These are phyloP conservation scores for Fusarium fracticaudum DNA, from an alignment of 2,329 filamentous ascomycete species.

Conservation along the genomic window DNA sequence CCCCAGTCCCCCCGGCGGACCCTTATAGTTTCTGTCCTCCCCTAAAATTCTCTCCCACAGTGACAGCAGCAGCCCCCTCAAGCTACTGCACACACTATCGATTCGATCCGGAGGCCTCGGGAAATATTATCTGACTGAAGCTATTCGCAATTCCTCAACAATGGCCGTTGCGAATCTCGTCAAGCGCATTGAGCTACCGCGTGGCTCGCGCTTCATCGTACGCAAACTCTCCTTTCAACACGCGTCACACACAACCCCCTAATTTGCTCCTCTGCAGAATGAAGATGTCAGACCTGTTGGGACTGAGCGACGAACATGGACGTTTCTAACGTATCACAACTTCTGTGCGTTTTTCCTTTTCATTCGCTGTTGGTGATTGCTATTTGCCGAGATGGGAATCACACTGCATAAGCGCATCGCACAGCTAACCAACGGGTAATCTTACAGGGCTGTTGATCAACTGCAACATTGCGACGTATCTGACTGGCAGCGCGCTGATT, in stretches of 20 bases:
- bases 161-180: slow-evolving; percentile 42
- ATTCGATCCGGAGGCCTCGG: background rate
- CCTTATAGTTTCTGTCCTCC: background rate
- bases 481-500: slow-evolving; percentile 54
- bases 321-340: slow-evolving; percentile 54
- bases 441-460: slow-evolving; percentile 57
- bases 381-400: background rate
- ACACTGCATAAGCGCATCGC: slow-evolving; percentile 2
- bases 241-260: background rate
- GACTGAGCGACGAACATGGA: slow-evolving; percentile 54
- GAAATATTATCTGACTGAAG: slow-evolving; percentile 1
- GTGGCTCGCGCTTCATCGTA: slow-evolving; percentile 49
- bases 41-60: background rate
- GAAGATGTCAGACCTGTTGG: slow-evolving; percentile 62
- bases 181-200: slow-evolving; percentile 42
- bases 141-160: slow-evolving; percentile 2
- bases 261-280: slow-evolving; percentile 47
- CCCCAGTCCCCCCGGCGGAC: background rate
- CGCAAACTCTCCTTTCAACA: background rate
- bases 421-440: background rate
- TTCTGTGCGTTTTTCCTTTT: slow-evolving; percentile 48
- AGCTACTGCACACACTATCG: slow-evolving; percentile 15
- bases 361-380: background rate
- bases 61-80: background rate
- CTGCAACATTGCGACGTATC: slow-evolving; percentile 54